These are phyloP conservation scores for Oryza longistaminata DNA, from an alignment of 176 grass and related monocot genomes.

Conservation along the genomic window DNA sequence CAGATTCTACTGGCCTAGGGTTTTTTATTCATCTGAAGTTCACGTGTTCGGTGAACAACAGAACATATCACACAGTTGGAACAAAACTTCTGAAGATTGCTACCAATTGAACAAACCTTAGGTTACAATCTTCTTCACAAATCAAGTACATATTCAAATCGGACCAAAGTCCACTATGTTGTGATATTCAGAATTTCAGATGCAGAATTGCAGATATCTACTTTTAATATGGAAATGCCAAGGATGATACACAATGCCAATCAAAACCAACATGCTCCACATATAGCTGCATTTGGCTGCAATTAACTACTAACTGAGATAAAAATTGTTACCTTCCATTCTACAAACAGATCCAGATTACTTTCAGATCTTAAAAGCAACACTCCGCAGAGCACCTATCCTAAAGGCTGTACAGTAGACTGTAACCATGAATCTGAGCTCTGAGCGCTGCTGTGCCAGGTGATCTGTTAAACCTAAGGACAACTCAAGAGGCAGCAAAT, in stretches of 20 bases:
- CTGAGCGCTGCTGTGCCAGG: too few relatives aligned
- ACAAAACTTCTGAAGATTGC: not conserved
- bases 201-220: not conserved
- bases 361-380: not conserved
- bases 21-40: not conserved
- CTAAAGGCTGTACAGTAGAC: not conserved
- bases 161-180: not conserved
- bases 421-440: not conserved
- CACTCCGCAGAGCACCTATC: not conserved
- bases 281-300: not conserved
- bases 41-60: not conserved
- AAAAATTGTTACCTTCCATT: not conserved
- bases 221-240: not conserved
- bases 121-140: not conserved
- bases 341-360: not conserved
- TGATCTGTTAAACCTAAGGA: not conserved
- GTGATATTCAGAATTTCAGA: not conserved
- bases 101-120: constrained; percentile 18
- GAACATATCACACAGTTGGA: not conserved
- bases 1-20: not conserved
- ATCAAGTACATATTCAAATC: not conserved
- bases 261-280: not conserved
- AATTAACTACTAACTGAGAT: not conserved
- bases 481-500: not conserved
- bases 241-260: not conserved